phyloP scores from a whole-genome alignment of 148 eudicot genomes.

The Bassia scoparia region DNA sequence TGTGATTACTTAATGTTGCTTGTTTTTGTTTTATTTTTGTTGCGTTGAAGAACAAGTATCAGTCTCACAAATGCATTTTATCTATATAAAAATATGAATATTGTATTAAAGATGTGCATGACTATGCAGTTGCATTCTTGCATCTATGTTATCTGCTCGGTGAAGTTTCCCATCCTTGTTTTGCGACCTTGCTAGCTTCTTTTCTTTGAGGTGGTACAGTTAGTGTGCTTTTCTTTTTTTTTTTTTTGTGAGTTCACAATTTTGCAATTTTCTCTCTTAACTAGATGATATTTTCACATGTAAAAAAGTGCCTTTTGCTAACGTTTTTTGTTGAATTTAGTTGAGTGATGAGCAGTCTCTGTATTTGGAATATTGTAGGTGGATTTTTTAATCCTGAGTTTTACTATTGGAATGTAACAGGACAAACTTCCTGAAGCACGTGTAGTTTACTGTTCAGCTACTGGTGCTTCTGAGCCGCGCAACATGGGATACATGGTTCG shows the following conservation, averaged over 20 bases:
- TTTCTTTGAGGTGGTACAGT: neutral
- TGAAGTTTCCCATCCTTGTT: too few relatives aligned
- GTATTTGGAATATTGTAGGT: neutral
- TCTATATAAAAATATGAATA: neutral
- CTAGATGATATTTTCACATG: neutral
- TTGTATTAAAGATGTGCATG: neutral
- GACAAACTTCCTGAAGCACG: conserved; percentile 95
- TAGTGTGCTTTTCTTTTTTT: neutral
- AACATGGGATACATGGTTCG: conserved; percentile 99
- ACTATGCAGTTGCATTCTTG: neutral
- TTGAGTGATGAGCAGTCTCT: neutral
- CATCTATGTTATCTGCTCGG: too few relatives aligned
- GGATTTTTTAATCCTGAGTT: conserved; percentile 24
- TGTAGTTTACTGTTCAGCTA: conserved; percentile 94
- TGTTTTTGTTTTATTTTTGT: neutral
- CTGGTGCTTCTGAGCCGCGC: conserved; percentile 99
- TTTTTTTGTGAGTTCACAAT: neutral
- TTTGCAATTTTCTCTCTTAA: neutral
- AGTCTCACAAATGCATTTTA: too few relatives aligned
- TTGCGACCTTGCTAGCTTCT: neutral
- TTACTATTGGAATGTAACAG: conserved; percentile 38
- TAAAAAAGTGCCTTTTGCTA: neutral
- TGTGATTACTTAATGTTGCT: neutral
- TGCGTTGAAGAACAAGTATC: neutral
- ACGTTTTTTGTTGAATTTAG: neutral